Evolutionary conservation across 352 stramenopile genomes (phyloP), one percentile per base, ranked within the genome.

Genomic region (Phytophthora idaei): DNA sequence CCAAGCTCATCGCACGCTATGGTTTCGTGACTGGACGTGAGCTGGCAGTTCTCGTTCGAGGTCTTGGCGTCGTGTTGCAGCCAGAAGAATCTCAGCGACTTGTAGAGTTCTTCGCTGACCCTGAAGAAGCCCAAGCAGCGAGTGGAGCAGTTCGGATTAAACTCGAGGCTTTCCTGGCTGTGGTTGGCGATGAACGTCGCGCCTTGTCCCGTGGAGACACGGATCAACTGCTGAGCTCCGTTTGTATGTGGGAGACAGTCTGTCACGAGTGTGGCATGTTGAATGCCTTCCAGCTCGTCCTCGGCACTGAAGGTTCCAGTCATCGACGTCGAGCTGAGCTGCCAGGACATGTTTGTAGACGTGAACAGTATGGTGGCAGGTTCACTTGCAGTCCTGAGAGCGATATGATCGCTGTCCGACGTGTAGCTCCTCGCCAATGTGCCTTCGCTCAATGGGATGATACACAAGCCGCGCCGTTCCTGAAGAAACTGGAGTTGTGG

Each of bases 201-300:
- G 65, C 65, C 5, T 75, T 90, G 52, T 92, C 85, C 37, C 86
- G 89, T 29, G 88, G 88, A 15, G 87, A 94, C 64, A 93, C 86
- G 5, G 85, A 93, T 55, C 34, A 85, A 15, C 64, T 93, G 21
- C 76, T 96, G n/a, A 76, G 84, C 31, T 76, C 90, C 2, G 89
- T 95, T 48, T 98, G 92, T 69, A 90, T 94, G 74, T 98, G 92
- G 90, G 88, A 97, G 62, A 96, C 92, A 0, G 92, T 96, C 3
- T 98, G 92, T 63, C 89, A 94, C 57, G 87, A 93, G 52, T 97
- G 90, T 41, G 90, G 90, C 15, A 97, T 98, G 89, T 67, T 94
- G 25, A 94, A 96, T 47, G 92, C 88, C 31, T 98, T 96, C 58
- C 83, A 95, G 46, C 74, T 97, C 10, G 80, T 93, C 6, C 63